phyloP scores from a whole-genome alignment of 306 rosid species.

The Corylus avellana region DNA sequence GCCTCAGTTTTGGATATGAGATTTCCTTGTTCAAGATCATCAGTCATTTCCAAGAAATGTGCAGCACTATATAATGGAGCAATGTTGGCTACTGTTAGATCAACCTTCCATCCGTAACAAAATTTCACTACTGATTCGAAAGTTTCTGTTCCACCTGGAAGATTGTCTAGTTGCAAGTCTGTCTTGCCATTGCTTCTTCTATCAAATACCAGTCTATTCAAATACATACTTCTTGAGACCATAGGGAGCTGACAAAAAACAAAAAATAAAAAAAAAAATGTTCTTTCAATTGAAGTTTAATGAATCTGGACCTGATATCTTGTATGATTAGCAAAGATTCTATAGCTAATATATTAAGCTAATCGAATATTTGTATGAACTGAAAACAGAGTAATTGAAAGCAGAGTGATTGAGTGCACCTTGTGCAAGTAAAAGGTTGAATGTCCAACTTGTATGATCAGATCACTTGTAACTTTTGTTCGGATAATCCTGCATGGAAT shows the following conservation, averaged over 20 bases:
- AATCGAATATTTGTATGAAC: not conserved
- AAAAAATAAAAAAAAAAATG: not conserved
- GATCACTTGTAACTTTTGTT: slow-evolving; percentile 44
- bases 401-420: slow-evolving; percentile 41
- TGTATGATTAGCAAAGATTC: not conserved
- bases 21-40: slow-evolving; percentile 63
- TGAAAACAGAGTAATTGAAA: not conserved
- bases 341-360: not conserved
- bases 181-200: slow-evolving; percentile 37
- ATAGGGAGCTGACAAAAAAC: slow-evolving; percentile 57
- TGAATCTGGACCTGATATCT: slow-evolving; percentile 7
- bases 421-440: slow-evolving; percentile 78
- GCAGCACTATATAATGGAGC: slow-evolving; percentile 68
- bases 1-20: slow-evolving; percentile 65
- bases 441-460: slow-evolving; percentile 66
- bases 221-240: slow-evolving; percentile 74
- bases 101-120: slow-evolving; percentile 81
- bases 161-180: slow-evolving; percentile 50
- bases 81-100: slow-evolving; percentile 54
- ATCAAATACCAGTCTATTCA: slow-evolving; percentile 67
- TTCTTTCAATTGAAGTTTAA: not conserved
- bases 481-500: slow-evolving; percentile 57
- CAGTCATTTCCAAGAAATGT: slow-evolving; percentile 79
- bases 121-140: slow-evolving; percentile 67
- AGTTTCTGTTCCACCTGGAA: slow-evolving; percentile 67